phyloP scores from a whole-genome alignment of 176 grass and related monocot species.

The Oryza nivara region DNA sequence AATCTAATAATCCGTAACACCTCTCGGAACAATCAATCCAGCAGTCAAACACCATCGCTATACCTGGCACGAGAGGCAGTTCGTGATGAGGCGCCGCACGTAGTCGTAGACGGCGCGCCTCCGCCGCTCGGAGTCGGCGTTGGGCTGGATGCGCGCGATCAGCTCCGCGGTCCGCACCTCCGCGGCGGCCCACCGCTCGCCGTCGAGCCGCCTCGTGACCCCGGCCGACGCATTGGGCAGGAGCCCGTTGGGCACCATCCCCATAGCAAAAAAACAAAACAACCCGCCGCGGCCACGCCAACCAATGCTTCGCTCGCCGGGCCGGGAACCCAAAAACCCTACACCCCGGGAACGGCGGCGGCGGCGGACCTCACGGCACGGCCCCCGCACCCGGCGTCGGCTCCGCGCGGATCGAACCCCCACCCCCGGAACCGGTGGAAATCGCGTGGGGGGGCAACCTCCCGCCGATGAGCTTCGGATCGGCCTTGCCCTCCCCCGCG shows the following conservation, averaged over 20 bases:
- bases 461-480: conserved; percentile 23
- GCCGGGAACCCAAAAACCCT: conserved; percentile 30
- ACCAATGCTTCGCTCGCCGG: conserved; percentile 29
- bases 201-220: conserved; percentile 60
- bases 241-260: conserved; percentile 75
- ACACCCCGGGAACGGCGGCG: not conserved
- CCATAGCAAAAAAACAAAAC: conserved; percentile 8
- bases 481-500: not conserved
- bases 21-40: not conserved
- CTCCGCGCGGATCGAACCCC: conserved; percentile 31
- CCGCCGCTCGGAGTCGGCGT: conserved; percentile 62
- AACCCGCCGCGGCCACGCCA: not conserved
- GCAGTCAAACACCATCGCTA: not conserved
- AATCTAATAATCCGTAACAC: not conserved
- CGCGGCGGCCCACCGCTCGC: conserved; percentile 59
- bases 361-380: not conserved
- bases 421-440: conserved; percentile 7
- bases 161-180: conserved; percentile 70
- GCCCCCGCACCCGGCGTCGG: conserved; percentile 3
- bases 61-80: conserved; percentile 81
- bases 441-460: not conserved
- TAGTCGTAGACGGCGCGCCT: conserved; percentile 73
- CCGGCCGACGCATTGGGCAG: conserved; percentile 57
- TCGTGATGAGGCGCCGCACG: conserved; percentile 69
- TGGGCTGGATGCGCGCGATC: conserved; percentile 82